phyloP scores from a whole-genome alignment of 345 rosid species.

The Atalantia buxifolia region DNA sequence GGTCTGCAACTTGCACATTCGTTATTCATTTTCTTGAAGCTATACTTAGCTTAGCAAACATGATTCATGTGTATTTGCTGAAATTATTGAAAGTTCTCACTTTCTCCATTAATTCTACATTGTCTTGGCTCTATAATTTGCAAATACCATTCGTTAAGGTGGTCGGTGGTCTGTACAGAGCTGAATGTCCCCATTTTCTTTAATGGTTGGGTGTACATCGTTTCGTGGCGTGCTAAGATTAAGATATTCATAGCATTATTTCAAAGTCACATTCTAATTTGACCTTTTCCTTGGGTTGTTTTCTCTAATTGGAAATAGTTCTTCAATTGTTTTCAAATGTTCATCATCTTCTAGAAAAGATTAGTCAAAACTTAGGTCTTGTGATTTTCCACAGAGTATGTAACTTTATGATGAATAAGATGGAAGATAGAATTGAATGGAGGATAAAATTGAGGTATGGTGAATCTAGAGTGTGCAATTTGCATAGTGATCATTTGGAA shows the following conservation, averaged over 20 bases:
- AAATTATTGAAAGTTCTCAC: neutral
- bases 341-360: neutral
- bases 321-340: neutral
- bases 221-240: neutral
- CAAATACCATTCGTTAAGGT: neutral
- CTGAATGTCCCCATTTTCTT: neutral
- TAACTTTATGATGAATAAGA: neutral
- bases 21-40: neutral
- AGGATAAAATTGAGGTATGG: no score
- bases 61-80: neutral
- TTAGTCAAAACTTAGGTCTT: neutral
- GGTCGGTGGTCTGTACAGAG: neutral
- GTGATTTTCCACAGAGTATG: neutral
- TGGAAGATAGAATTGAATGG: neutral
- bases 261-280: neutral
- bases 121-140: neutral
- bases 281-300: neutral
- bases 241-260: neutral
- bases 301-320: neutral
- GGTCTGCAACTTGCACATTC: neutral
- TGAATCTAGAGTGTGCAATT: neutral
- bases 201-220: neutral
- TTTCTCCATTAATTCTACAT: neutral
- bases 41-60: neutral
- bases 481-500: neutral